Evolutionary conservation across 116 monocot species (phyloP).

Genomic region (Trichopus zeylanicus): DNA sequence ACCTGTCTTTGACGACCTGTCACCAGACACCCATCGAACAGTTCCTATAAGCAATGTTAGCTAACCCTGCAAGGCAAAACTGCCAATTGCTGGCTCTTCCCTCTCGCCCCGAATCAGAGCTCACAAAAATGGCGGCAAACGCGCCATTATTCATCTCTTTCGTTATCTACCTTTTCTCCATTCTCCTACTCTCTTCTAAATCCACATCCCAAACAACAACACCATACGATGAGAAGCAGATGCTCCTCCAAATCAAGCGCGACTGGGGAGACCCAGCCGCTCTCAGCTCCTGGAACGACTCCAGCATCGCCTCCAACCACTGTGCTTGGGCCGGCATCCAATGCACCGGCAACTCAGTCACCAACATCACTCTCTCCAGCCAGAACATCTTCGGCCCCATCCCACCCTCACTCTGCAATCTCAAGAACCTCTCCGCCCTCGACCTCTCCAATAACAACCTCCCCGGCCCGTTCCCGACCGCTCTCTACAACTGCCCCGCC

Average conservation of each 20-base stretch:
- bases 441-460: background rate
- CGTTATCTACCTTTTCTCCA: background rate
- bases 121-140: background rate
- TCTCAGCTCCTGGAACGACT: slow-evolving; percentile 35
- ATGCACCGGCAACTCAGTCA: slow-evolving; percentile 38
- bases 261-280: slow-evolving; percentile 25
- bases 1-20: too few relatives aligned
- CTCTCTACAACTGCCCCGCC: slow-evolving; percentile 37
- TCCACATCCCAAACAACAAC: slow-evolving; percentile 19
- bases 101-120: background rate
- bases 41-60: background rate
- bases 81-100: background rate
- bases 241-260: slow-evolving; percentile 45
- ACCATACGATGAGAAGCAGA: slow-evolving; percentile 20
- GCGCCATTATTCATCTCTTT: slow-evolving; percentile 7
- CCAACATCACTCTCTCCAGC: slow-evolving; percentile 15
- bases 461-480: slow-evolving; percentile 17
- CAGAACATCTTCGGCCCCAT: slow-evolving; percentile 16
- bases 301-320: slow-evolving; percentile 16
- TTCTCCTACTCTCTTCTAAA: background rate
- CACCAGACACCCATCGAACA: background rate
- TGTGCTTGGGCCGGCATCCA: slow-evolving; percentile 47
- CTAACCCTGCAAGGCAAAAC: background rate
- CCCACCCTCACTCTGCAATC: slow-evolving; percentile 36
- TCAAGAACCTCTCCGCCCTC: background rate